These are phyloP conservation scores for Monascus ruber DNA, from an alignment of 2,329 filamentous ascomycete genomes.

Conservation along the genomic window DNA sequence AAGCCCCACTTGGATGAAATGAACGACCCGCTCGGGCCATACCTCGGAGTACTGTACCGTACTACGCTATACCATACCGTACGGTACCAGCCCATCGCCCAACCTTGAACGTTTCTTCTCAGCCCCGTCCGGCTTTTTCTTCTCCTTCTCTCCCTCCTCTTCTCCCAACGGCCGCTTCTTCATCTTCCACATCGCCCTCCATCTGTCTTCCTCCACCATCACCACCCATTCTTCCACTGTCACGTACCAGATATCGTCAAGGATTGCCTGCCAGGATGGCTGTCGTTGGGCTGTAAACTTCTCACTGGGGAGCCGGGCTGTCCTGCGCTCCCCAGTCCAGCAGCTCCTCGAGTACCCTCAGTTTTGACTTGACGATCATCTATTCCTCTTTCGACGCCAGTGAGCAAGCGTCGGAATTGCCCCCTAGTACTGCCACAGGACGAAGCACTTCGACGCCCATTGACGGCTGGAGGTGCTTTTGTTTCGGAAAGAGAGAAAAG, in stretches of 20 bases:
- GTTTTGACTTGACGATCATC: conserved; percentile 41
- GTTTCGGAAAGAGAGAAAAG: conserved; percentile 3
- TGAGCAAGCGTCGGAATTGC: conserved; percentile 51
- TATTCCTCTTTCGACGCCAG: conserved; percentile 42
- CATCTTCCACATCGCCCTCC: conserved; percentile 5
- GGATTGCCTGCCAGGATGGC: conserved; percentile 56
- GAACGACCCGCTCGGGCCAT: conserved; percentile 13
- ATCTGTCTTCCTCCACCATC: conserved; percentile 10
- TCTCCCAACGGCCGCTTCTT: conserved; percentile 1
- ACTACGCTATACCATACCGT: no score
- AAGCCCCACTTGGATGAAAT: conserved; percentile 16
- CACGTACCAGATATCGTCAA: conserved; percentile 55
- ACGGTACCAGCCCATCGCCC: no score
- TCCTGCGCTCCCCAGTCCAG: conserved; percentile 62
- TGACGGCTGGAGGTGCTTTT: conserved; percentile 27
- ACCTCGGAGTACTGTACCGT: conserved; percentile 2
- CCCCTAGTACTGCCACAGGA: conserved; percentile 27
- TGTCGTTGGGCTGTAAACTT: conserved; percentile 85
- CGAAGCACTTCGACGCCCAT: conserved; percentile 27
- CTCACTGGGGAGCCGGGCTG: conserved; percentile 60
- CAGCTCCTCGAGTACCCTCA: conserved; percentile 67
- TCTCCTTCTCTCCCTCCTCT: conserved; percentile 8
- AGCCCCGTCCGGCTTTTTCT: conserved; percentile 6
- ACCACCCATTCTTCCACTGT: conserved; percentile 5
- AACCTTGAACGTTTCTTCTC: no score